These are phyloP conservation scores for Candida sojae DNA, from an alignment of 1,139 yeast genomes.

Conservation along the genomic window DNA sequence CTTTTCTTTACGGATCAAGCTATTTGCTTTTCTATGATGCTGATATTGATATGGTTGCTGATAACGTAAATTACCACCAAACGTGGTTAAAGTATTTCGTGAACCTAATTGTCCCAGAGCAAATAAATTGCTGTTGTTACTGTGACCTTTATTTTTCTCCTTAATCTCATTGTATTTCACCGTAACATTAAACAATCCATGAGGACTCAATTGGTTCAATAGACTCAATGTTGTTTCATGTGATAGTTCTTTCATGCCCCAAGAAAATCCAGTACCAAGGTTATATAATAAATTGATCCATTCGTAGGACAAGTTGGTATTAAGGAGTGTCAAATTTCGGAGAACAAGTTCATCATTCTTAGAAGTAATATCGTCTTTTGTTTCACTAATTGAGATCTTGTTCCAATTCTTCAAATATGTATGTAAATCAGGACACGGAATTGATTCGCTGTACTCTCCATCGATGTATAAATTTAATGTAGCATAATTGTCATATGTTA, in stretches of 20 bases:
- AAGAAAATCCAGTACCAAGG: slow-evolving; percentile 40
- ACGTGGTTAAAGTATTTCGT: slow-evolving; percentile 10
- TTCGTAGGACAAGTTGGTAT: slow-evolving; percentile 29
- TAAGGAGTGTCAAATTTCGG: slow-evolving; percentile 34
- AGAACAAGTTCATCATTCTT: slow-evolving; percentile 31
- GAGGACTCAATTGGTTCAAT: slow-evolving; percentile 31
- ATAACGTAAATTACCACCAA: slow-evolving; percentile 2
- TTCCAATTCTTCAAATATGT: slow-evolving; percentile 36
- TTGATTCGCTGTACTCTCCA: slow-evolving; percentile 48
- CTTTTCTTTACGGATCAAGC: slow-evolving; percentile 9
- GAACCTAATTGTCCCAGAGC: slow-evolving; percentile 5
- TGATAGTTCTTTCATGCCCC: slow-evolving; percentile 39
- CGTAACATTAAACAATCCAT: slow-evolving; percentile 27
- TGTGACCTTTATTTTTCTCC: slow-evolving; percentile 11
- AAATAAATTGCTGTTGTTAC: slow-evolving; percentile 2
- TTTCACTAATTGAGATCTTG: slow-evolving; percentile 39
- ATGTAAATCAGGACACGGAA: slow-evolving; percentile 41
- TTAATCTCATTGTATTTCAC: slow-evolving; percentile 25
- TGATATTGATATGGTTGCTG: not conserved
- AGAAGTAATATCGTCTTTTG: slow-evolving; percentile 13
- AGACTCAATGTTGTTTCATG: slow-evolving; percentile 31
- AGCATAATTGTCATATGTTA: slow-evolving; percentile 39
- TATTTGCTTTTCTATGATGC: not conserved
- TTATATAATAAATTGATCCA: slow-evolving; percentile 42
- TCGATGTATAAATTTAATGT: slow-evolving; percentile 41